Conservation (phyloP, 202 grass and related monocot genomes). For the Digitaria exilis region DNA sequence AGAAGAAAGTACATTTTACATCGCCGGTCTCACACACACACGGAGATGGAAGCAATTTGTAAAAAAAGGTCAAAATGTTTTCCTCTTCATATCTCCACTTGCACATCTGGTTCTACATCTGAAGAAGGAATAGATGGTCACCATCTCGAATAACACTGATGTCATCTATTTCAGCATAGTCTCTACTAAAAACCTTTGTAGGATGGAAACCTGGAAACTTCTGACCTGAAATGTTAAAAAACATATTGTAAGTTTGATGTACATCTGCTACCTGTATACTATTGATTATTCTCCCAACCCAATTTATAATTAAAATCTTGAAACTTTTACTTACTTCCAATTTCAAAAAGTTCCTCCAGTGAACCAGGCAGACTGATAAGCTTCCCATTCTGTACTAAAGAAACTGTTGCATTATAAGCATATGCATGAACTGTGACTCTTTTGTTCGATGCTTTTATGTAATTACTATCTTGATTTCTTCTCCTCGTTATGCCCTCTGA, state of each 20-base stretch:
- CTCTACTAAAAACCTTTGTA: slow-evolving; percentile 53
- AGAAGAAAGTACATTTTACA: no score
- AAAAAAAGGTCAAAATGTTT: slow-evolving; percentile 15
- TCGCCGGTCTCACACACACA: no score
- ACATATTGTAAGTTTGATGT: not conserved
- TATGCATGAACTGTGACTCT: slow-evolving; percentile 61
- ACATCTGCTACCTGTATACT: not conserved
- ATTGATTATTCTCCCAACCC: not conserved
- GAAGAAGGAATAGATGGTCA: slow-evolving; percentile 66
- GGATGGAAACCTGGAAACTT: slow-evolving; percentile 58
- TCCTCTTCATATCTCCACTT: slow-evolving; percentile 35
- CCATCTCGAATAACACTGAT: slow-evolving; percentile 62
- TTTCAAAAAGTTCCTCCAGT: slow-evolving; percentile 64
- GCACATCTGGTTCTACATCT: slow-evolving; percentile 35
- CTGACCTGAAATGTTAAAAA: slow-evolving; percentile 47
- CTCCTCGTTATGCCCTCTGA: slow-evolving; percentile 22
- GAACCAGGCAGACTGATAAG: slow-evolving; percentile 68
- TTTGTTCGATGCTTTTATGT: slow-evolving; percentile 37
- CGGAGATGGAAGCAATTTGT: no score
- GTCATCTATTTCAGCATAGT: slow-evolving; percentile 78
- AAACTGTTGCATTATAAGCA: slow-evolving; percentile 41
- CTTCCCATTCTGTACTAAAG: slow-evolving; percentile 49
- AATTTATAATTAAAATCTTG: slow-evolving; percentile 12
- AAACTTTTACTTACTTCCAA: slow-evolving; percentile 61
- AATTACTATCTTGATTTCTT: slow-evolving; percentile 25